Evolutionary conservation across 2,329 filamentous ascomycete genomes (phyloP).

Genomic region (Pseudonectria foliicola): DNA sequence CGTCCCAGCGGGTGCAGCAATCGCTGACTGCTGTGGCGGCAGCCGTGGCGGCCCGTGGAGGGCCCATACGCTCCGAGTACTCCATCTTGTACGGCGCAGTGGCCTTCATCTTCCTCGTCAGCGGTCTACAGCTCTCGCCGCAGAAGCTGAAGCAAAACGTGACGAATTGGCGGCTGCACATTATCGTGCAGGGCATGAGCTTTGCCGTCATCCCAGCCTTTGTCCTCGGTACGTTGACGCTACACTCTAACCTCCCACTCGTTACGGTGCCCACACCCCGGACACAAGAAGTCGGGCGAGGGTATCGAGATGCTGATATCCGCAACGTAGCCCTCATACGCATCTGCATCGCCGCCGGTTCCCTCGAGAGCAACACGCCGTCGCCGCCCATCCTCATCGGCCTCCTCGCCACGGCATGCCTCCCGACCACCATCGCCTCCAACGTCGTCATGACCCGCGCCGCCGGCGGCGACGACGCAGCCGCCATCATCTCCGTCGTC

Average conservation of each 20-base stretch:
- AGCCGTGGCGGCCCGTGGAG: slow-evolving; percentile 43
- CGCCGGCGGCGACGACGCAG: slow-evolving; percentile 60
- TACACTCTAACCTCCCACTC: too few species aligned
- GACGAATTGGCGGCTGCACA: slow-evolving; percentile 60
- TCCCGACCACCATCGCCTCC: slow-evolving; percentile 65
- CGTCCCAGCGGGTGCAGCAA: not conserved
- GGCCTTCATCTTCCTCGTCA: slow-evolving; percentile 63
- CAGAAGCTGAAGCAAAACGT: slow-evolving; percentile 54
- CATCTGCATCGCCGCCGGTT: slow-evolving; percentile 40
- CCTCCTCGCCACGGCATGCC: slow-evolving; percentile 58
- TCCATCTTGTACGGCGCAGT: slow-evolving; percentile 63
- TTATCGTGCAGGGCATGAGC: slow-evolving; percentile 59
- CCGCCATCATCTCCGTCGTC: slow-evolving; percentile 60
- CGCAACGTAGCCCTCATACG: slow-evolving; percentile 33
- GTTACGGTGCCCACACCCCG: too few species aligned
- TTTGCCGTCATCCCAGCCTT: slow-evolving; percentile 60
- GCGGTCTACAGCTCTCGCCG: slow-evolving; percentile 60
- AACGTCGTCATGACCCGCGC: slow-evolving; percentile 69
- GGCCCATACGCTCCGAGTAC: slow-evolving; percentile 46
- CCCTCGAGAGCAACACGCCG: slow-evolving; percentile 47
- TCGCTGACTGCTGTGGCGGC: slow-evolving; percentile 4
- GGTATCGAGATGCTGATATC: slow-evolving; percentile 8
- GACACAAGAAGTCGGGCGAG: not conserved
- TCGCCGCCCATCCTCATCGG: slow-evolving; percentile 60
- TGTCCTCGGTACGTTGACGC: slow-evolving; percentile 41